Base-by-base conservation (phyloP, 768 basidiomycete species). In the Pleurotus cornucopiae region DNA sequence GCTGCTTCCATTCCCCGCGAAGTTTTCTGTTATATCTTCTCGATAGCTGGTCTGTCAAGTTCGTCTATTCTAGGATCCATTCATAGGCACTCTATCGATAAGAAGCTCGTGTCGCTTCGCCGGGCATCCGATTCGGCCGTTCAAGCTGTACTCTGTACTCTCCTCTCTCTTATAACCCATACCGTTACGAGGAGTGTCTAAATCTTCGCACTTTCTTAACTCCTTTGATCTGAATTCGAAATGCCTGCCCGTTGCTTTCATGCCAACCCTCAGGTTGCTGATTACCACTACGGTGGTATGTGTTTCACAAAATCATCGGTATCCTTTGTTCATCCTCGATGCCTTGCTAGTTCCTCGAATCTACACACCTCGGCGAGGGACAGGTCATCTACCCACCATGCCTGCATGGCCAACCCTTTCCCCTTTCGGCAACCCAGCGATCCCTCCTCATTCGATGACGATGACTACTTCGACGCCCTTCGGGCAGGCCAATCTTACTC, bases 391-490 rank as follows among this genome's bases (percentile, higher is more conserved):
- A 16, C 38, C 39, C 23, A 40, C 16, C 16, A 26, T 25, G 18
- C 20, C 51, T 13, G n/a, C 14, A 9, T 53, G 18, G n/a, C 51
- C 16, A 41, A 53, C 51, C n/a, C 20, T 53, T 16, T 40, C 51
- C 39, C 39, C 51, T 21, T 52, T 40, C 21, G 51, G 38, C 7
- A 53, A 18, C 13, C 51, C 51, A 6, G 39, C 51, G 4, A 23
- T 53, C 6, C 51, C 51, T 6, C 51, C 51, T 14, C 37, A 53
- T 25, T 53, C 51, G 7, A n/a, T 53, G 39, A 12, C 21, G n/a
- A n/a, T 53, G 18, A 37, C 39, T 9, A 21, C 37, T 21, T 12
- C 51, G 12, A 53, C 21, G 14, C 51, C 51, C 4, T 30, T 40
- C 18, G 51, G 51, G 39, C 14, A n/a, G n/a, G 16, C 51, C 12